Evolutionary conservation across 2,329 filamentous ascomycete species (phyloP), one percentile per base, ranked within the genome.

Genomic region (Colletotrichum kahawae): DNA sequence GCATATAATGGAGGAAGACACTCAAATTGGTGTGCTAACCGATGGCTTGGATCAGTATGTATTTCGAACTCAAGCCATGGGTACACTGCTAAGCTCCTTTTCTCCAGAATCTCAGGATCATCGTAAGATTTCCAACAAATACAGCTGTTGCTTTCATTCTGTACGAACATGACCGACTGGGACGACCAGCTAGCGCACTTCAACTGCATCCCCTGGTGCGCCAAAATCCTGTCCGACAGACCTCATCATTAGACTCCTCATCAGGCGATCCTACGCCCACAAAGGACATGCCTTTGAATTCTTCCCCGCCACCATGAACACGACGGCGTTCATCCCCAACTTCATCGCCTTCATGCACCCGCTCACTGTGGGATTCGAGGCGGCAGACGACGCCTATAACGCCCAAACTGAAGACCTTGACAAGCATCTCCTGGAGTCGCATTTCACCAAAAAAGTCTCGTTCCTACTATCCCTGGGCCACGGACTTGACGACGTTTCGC

Each of bases 181-280:
- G 33, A 67, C 8, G 14, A 43, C 33, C 51, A 57, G 27, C 24
- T 67, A 10, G 65, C 24, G 24, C 51, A 67, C 21, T 57, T 67
- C 33, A 29, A 57, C 18, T 9, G 29, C 21, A 43, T 57, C 3
- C 9, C 21, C 3, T 67, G 10, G 33, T 67, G 65, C 33, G 48
- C 31, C 13, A 31, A 67, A 18, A 1, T 57, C 7, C 31, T 67
- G 4, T 67, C 51, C 2, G 16, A 21, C n/a, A 18, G 27, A 16
- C 2, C 65, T 59, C 31, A 36, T 38, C 21, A 7, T 59, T 21
- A 36, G 10, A n/a, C 10, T 24, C 21, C 51, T 33, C 29, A 1
- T 43, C 48, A 59, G 48, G 7, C 16, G 33, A 18, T 10, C 5
- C 9, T 4, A 10, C n/a, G 29, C 1, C n/a, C 33, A 33, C n/a